These are phyloP conservation scores for Sporisorium graminicola DNA, from an alignment of 1,284 basidiomycete genomes.

Conservation along the genomic window DNA sequence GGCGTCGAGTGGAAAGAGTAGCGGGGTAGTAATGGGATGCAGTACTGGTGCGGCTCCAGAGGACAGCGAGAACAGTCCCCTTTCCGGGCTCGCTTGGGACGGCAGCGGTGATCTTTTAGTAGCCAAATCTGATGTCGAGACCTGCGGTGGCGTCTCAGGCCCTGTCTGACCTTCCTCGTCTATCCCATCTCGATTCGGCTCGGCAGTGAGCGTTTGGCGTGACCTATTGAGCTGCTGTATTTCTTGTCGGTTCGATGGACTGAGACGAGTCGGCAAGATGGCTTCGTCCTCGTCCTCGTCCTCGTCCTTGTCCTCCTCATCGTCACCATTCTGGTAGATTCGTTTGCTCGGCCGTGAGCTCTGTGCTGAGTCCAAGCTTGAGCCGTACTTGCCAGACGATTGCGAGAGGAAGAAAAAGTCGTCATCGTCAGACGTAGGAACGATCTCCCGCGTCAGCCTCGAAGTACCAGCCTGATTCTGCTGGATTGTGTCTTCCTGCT, in stretches of 20 bases:
- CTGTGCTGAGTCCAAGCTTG: slow-evolving; percentile 9
- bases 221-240: not conserved
- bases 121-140: not conserved
- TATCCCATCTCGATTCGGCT: too few relatives aligned
- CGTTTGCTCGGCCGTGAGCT: not conserved
- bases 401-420: slow-evolving; percentile 42
- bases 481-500: not conserved
- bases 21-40: not conserved
- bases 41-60: not conserved
- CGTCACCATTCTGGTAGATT: not conserved
- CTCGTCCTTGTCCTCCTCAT: not conserved
- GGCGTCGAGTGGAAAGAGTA: not conserved
- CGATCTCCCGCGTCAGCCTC: slow-evolving; percentile 12
- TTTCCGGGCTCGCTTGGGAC: not conserved
- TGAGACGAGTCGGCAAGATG: slow-evolving; percentile 7
- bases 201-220: not conserved
- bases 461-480: slow-evolving; percentile 5
- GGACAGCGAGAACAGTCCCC: too few relatives aligned
- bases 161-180: too few relatives aligned
- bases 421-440: slow-evolving; percentile 43
- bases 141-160: not conserved
- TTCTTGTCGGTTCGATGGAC: not conserved
- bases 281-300: slow-evolving; percentile 6
- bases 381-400: slow-evolving; percentile 14
- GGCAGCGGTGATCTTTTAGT: not conserved